Evolutionary conservation across 1,284 basidiomycete genomes (phyloP), one percentile per base, ranked within the genome.

Genomic region (Sporisorium iseilematis-ciliati): DNA sequence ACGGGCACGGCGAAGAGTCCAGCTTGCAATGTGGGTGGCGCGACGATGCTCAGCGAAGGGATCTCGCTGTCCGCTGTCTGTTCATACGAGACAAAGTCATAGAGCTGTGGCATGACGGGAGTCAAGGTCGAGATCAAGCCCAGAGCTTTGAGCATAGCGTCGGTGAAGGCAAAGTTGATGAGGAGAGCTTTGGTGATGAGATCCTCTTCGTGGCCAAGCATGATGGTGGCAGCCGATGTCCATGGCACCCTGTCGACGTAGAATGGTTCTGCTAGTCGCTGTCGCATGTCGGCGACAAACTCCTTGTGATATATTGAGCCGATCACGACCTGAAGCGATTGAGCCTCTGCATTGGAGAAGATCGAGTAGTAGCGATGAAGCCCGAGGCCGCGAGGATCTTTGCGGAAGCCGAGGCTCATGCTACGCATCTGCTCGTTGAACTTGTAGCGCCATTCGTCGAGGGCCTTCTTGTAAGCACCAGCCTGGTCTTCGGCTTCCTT

Each of bases 341-440:
- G 53, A 4, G 67, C 67, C 53, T 75, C 72, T 16, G 67, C 67
- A 18, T 63, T 65, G 14, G 72, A 63, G 18, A 75, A 75, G 60
- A 64, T 60, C 14, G 57, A 66, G 31, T 66, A 75, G 64, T 57
- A 75, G 21, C 72, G 72, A 50, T 75, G 72, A 20, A 75, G 35
- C 33, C 64, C 63, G 3, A 75, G 64, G 5, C 72, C 72, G 33
- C 66, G 67, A 31, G 63, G 58, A 54, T 75, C 72, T 21, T 57
- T 64, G 25, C 67, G 65, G 26, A 70, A 70, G 18, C 56, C 63
- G 40, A 43, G 49, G 35, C 66, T 75, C 66, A 70, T 63, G 33
- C 56, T 66, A 11, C 67, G 67, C 72, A 75, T 75, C 54, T 75
- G 67, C 31, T 75, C 72, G 57, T 65, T 63, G 51, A 70, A 70